Percentiles rank a stretch among this genome's conserved stretches.
Evolutionary conservation across 1,139 yeast species (phyloP).

Genomic region (Arxiozyma telluris): DNA sequence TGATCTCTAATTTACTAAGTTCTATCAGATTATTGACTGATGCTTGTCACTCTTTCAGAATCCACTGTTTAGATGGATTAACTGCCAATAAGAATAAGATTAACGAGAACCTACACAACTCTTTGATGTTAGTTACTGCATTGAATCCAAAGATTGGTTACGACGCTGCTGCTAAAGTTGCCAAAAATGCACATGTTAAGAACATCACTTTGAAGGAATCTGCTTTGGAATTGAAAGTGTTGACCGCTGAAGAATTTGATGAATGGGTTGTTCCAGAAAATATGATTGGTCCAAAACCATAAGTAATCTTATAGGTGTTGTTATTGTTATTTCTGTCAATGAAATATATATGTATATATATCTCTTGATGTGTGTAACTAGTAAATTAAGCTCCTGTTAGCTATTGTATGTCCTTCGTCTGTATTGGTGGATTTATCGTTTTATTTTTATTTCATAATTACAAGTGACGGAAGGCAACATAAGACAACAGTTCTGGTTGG

Average conservation of each 20-base stretch:
- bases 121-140: slow-evolving; percentile 96
- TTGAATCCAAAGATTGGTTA: slow-evolving; percentile 98
- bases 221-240: slow-evolving; percentile 81
- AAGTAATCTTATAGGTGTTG: neutral
- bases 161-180: slow-evolving; percentile 93
- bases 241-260: slow-evolving; percentile 78
- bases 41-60: slow-evolving; percentile 80
- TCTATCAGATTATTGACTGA: slow-evolving; percentile 86
- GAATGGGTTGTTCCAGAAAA: slow-evolving; percentile 97
- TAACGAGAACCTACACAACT: slow-evolving; percentile 78
- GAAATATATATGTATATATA: no score
- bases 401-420: no score
- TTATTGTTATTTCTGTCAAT: no score
- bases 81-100: slow-evolving; percentile 82
- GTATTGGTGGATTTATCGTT: no score
- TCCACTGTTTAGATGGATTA: slow-evolving; percentile 92
- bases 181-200: slow-evolving; percentile 97
- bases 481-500: no score
- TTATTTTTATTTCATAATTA: no score
- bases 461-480: no score
- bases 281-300: slow-evolving; percentile 82
- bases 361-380: neutral
- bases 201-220: slow-evolving; percentile 92
- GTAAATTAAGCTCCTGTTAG: no score
- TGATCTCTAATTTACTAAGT: slow-evolving; percentile 81